Conservation (phyloP, 176 grass and related monocot genomes). For the Tillandsia fasciculata region DNA sequence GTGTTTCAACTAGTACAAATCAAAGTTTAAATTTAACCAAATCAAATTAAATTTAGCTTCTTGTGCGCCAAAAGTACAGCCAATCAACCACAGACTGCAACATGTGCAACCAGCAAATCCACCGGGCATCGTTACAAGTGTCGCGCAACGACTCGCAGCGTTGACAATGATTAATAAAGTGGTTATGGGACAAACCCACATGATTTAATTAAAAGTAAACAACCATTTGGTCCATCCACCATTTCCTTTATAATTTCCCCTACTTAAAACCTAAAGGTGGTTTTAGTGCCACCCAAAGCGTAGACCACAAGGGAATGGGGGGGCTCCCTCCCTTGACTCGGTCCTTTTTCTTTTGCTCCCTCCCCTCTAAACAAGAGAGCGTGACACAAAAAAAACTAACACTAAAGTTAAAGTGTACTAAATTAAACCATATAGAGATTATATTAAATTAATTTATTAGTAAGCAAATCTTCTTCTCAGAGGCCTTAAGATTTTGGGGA, state of each 20-base stretch:
- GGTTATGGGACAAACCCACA: constrained; percentile 11
- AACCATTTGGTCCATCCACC: constrained; percentile 14
- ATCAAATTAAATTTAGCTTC: no score
- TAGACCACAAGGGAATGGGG: constrained; percentile 18
- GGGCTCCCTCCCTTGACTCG: constrained; percentile 23
- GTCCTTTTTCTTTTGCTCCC: constrained; percentile 19
- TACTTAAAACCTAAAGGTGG: constrained; percentile 22
- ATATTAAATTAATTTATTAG: constrained; percentile 28
- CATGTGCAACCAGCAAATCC: constrained; percentile 5
- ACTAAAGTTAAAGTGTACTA: constrained; percentile 24
- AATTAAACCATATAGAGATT: background rate
- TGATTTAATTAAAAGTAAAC: constrained; percentile 20
- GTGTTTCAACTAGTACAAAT: no score
- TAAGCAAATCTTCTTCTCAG: constrained; percentile 34
- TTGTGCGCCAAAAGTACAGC: no score
- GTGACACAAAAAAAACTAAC: constrained; percentile 12
- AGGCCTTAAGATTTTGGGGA: constrained; percentile 29
- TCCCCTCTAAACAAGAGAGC: constrained; percentile 17
- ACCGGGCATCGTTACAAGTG: constrained; percentile 18
- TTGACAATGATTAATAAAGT: constrained; percentile 26
- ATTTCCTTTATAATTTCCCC: background rate
- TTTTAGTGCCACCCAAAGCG: constrained; percentile 31
- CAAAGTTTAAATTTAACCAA: no score
- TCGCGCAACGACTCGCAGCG: constrained; percentile 15
- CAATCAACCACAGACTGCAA: background rate